Conservation (phyloP, 306 rosid species). For the Luffa acutangula region DNA sequence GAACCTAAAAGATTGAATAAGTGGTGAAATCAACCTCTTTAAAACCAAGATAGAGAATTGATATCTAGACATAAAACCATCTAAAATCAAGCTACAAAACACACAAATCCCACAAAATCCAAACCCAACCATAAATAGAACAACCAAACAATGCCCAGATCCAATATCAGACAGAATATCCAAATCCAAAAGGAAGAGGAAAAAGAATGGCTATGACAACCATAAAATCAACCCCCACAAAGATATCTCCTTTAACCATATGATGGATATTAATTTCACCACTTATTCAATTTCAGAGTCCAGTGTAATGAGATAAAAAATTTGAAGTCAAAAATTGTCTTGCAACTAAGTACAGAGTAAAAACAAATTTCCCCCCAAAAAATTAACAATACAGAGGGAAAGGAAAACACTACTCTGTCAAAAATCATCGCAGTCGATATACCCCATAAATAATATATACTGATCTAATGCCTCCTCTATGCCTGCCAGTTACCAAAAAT, state of each 20-base stretch:
- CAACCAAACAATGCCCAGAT: not conserved
- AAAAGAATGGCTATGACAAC: not conserved
- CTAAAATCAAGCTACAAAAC: not conserved
- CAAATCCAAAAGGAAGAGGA: not conserved
- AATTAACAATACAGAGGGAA: not conserved
- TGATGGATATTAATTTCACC: not conserved
- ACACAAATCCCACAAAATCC: not conserved
- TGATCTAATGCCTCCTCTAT: not conserved
- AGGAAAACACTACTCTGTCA: conserved; percentile 1
- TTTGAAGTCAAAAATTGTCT: not conserved
- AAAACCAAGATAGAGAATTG: not conserved
- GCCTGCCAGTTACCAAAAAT: not conserved
- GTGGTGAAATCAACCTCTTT: conserved; percentile 6
- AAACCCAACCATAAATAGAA: not conserved
- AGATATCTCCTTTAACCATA: not conserved
- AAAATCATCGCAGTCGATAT: not conserved
- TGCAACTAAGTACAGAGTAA: not conserved
- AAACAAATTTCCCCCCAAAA: not conserved
- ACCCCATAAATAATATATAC: not conserved
- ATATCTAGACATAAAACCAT: not conserved
- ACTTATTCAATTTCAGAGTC: not conserved
- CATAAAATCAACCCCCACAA: not conserved
- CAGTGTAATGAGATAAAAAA: not conserved
- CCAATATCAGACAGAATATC: not conserved
- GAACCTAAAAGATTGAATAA: not conserved